Evolutionary conservation across 208 protist species (phyloP).

Genomic region (Acanthamoeba culbertsoni): DNA sequence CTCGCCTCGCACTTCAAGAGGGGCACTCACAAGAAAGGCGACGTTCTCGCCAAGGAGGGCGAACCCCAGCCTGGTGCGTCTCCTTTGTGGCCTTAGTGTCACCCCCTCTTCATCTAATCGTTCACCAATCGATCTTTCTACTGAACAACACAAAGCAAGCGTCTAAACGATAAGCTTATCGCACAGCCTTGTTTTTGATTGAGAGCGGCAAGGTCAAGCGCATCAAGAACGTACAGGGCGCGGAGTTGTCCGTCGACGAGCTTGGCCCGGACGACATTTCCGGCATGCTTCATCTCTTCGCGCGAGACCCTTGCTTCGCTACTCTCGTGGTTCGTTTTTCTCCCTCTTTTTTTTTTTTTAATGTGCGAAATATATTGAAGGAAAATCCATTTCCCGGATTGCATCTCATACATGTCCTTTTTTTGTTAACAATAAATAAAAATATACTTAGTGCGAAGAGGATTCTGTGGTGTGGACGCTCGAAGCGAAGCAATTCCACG

Average conservation of each 20-base stretch:
- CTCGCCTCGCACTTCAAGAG: constrained; percentile 4
- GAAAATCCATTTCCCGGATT: background rate
- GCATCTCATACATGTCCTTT: background rate
- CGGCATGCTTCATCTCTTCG: constrained; percentile 51
- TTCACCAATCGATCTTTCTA: no score
- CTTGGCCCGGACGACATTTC: constrained; percentile 22
- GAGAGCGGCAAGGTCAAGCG: constrained; percentile 28
- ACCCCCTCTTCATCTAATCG: background rate
- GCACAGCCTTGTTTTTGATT: constrained; percentile 46
- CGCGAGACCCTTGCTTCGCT: constrained; percentile 11
- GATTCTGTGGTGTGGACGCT: constrained; percentile 21
- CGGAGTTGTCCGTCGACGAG: constrained; percentile 13
- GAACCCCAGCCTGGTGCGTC: constrained; percentile 30
- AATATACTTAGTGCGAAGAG: background rate
- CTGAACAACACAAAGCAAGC: no score
- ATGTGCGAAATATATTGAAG: background rate
- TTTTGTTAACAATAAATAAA: background rate
- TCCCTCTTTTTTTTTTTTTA: background rate
- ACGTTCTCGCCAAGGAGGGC: constrained; percentile 48
- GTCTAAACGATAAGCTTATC: no score
- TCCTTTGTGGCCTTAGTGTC: background rate
- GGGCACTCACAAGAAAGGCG: background rate
- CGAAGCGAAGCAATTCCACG: background rate
- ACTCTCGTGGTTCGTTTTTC: constrained; percentile 12
- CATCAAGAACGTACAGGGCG: background rate